Base-by-base conservation (phyloP, 371 early-diverging fungal species). In the Mortierella sp. region DNA sequence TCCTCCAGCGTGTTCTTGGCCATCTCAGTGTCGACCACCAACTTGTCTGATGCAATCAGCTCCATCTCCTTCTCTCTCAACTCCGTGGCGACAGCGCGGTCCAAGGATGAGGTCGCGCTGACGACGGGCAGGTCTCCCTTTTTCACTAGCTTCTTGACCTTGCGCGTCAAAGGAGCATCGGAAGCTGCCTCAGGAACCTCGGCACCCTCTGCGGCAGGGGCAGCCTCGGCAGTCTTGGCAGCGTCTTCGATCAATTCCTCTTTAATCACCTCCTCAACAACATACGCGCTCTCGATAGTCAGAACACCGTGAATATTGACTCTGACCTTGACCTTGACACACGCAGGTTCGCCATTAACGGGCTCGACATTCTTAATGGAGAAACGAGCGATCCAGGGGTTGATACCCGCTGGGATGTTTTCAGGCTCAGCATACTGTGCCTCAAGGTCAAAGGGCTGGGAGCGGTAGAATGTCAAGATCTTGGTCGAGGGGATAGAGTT, bases 1-100 rank as follows among this genome's bases (percentile, higher is more conserved):
- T 98, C 98, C 83, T 99, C 99, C 56, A 99, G 89, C 27, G 93
- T 87, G 87, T 99, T 99, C 85, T 94, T 92, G 81, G 90, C 89
- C 64, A 93, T 89, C 82, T 97, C 98, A n/a, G 98, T 97, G 69
- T 96, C 97, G 51, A 89, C 85, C 39, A 99, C 94, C 65, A 97
- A 89, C 72, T 90, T 89, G 81, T 99, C 98, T 27, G 89, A 78
- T n/a, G 91, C 78, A 50, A 82, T 80, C 97, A 99, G 97, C 70
- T 92, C 89, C 73, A 83, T 86, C 86, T 99, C 99, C 70, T 80
- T 73, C 75, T 93, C 93, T 49, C 84, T 80, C 80, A 91, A 89
- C 50, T 87, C 82, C 60, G 83, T 63, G 50, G 97, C 37, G 46
- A 86, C 60, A 26, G 83, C 80, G 48, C 72, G 72, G 64, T 89